These are phyloP conservation scores for Candida arabinofermentans DNA, from an alignment of 805 yeast species.

Conservation along the genomic window DNA sequence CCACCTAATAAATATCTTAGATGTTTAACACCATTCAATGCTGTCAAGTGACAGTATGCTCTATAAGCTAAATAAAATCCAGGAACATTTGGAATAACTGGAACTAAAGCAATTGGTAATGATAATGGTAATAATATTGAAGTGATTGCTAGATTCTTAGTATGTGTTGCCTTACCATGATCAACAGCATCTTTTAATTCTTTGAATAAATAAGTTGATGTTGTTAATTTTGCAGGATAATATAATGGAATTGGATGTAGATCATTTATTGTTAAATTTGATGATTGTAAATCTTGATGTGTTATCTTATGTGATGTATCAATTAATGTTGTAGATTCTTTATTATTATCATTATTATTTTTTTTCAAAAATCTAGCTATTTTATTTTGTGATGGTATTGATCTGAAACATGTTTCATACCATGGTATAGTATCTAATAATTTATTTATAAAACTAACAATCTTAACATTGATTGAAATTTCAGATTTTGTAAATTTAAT, in stretches of 20 bases:
- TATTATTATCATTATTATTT: conserved; percentile 11
- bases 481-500: conserved; percentile 52
- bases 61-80: conserved; percentile 83
- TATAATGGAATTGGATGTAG: conserved; percentile 42
- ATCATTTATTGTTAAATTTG: conserved; percentile 19
- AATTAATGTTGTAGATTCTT: no score
- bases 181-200: conserved; percentile 24
- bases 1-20: conserved; percentile 49
- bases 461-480: conserved; percentile 48
- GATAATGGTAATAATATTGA: conserved; percentile 69
- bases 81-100: conserved; percentile 88
- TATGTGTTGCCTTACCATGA: conserved; percentile 40
- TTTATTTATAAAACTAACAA: conserved; percentile 49
- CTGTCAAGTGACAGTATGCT: conserved; percentile 79
- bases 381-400: conserved; percentile 67
- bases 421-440: conserved; percentile 68
- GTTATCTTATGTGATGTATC: no score
- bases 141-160: conserved; percentile 49
- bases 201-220: background rate
- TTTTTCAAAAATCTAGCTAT: conserved; percentile 47
- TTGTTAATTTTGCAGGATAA: conserved; percentile 37
- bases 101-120: conserved; percentile 74
- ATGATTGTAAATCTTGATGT: conserved; percentile 4
- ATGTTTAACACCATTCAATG: conserved; percentile 70
- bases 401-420: conserved; percentile 69